These are phyloP conservation scores for Aspergillus olivimuriae DNA, from an alignment of 495 filamentous ascomycete species.

Conservation along the genomic window DNA sequence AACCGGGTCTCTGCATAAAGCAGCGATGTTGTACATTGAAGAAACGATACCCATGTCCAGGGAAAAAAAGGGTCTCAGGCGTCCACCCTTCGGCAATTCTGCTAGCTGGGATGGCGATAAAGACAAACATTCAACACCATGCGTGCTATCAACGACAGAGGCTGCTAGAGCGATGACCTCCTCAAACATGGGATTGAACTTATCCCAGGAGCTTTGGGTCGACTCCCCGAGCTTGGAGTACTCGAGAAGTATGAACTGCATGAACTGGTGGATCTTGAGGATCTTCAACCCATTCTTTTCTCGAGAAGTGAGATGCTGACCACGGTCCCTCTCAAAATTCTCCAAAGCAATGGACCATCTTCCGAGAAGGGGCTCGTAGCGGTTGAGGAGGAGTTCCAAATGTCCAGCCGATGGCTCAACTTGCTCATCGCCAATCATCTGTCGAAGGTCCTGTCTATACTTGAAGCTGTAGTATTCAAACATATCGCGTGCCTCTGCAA, in stretches of 20 bases:
- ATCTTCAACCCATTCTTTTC: conserved; percentile 13
- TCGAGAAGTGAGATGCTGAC: conserved; percentile 6
- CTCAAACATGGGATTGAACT: conserved; percentile 15
- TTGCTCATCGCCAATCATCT: too few relatives aligned
- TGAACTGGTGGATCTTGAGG: conserved; percentile 11
- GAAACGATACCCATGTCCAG: conserved; percentile 44
- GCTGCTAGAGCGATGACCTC: conserved; percentile 20
- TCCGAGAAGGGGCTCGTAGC: conserved; percentile 5
- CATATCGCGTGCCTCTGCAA: conserved; percentile 18
- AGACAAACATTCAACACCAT: neutral
- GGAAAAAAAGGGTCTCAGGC: conserved; percentile 11
- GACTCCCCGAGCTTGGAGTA: neutral
- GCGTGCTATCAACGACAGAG: conserved; percentile 6
- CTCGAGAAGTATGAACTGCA: conserved; percentile 7
- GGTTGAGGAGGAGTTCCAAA: too few relatives aligned
- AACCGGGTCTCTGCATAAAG: conserved; percentile 50
- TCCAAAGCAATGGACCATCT: conserved; percentile 14
- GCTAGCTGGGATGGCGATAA: neutral
- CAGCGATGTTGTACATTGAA: conserved; percentile 50
- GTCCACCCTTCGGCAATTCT: neutral
- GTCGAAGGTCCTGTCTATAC: neutral
- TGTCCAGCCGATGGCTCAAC: too few relatives aligned
- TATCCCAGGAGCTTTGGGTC: conserved; percentile 11
- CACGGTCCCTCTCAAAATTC: conserved; percentile 8
- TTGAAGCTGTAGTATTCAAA: conserved; percentile 10